Evolutionary conservation across 352 stramenopile species (phyloP), one percentile per base, ranked within the genome.

Genomic region (Globisporangium irregulare): DNA sequence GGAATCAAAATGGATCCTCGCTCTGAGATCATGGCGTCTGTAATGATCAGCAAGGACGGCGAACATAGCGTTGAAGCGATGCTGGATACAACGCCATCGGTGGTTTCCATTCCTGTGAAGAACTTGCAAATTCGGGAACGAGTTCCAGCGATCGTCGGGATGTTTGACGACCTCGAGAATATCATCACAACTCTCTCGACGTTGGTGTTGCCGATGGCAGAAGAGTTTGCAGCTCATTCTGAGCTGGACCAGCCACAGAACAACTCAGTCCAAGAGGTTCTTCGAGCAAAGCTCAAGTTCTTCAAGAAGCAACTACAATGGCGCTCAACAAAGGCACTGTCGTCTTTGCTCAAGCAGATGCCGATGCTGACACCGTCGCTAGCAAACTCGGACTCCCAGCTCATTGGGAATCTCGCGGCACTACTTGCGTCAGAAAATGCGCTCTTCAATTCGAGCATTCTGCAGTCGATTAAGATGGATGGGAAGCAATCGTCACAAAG

Each of bases 271-370:
- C 82, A 92, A 41, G 67, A 79, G 22, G 79, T 93, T 29, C 64
- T 95, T 3, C 73, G 84, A 3, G 73, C 67, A 10, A 75, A 78
- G 14, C 62, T 95, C n/a, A 83, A 80, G 12, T 82, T 84, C 51
- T 93, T 82, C 74, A 92, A 89, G 18, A 86, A 90, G 55, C 86
- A 96, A 59, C 67, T 96, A 10, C 85, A 89, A 66, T 96, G 89
- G 89, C 69, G 86, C 15, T 76, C 89, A 14, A 87, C 82, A 0
- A 95, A 93, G 70, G 89, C 89, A 5, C 69, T 96, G 8, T 74
- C 81, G 1, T 82, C 75, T 0, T 59, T 95, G 59, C 71, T 94
- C 20, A 92, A 89, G 67, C 89, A 96, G 53, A 81, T 93, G 41
- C 72, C 88, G 1, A 68, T 66, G 1, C 63, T 91, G 1, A 80